phyloP scores from a whole-genome alignment of 768 basidiomycete species.

The Leucocoprinus leucothites region DNA sequence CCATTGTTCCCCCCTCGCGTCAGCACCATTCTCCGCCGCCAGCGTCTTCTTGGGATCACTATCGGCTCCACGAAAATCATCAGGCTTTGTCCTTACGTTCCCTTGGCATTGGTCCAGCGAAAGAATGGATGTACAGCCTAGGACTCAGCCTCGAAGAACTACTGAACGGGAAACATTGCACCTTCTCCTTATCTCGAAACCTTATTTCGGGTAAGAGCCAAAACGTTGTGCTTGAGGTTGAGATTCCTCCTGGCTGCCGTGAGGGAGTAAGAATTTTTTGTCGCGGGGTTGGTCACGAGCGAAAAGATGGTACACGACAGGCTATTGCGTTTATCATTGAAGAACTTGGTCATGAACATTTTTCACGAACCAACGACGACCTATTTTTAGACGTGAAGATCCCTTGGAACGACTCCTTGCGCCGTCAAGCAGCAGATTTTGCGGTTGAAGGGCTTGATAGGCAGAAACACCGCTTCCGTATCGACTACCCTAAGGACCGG shows the following conservation, averaged over 20 bases:
- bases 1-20: constrained; percentile 3
- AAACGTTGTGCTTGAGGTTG: constrained; percentile 55
- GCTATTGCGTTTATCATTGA: constrained; percentile 68
- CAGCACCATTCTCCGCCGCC: background rate
- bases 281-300: constrained; percentile 65
- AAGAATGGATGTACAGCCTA: constrained; percentile 70
- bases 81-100: constrained; percentile 32
- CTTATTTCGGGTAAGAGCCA: constrained; percentile 46
- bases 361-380: constrained; percentile 55
- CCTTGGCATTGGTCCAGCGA: constrained; percentile 38
- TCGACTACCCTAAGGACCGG: constrained; percentile 53
- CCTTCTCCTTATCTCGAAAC: constrained; percentile 58
- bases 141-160: constrained; percentile 61
- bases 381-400: constrained; percentile 53
- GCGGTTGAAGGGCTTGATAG: constrained; percentile 57
- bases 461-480: constrained; percentile 43
- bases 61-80: background rate
- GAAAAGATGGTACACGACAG: constrained; percentile 51
- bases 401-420: constrained; percentile 50
- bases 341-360: constrained; percentile 54
- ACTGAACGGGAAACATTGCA: constrained; percentile 50
- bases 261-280: constrained; percentile 59
- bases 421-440: constrained; percentile 45
- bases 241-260: constrained; percentile 60
- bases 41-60: constrained; percentile 5